Evolutionary conservation across 2,329 filamentous ascomycete genomes (phyloP), one percentile per base, ranked within the genome.

Genomic region (Monosporascus sp.): DNA sequence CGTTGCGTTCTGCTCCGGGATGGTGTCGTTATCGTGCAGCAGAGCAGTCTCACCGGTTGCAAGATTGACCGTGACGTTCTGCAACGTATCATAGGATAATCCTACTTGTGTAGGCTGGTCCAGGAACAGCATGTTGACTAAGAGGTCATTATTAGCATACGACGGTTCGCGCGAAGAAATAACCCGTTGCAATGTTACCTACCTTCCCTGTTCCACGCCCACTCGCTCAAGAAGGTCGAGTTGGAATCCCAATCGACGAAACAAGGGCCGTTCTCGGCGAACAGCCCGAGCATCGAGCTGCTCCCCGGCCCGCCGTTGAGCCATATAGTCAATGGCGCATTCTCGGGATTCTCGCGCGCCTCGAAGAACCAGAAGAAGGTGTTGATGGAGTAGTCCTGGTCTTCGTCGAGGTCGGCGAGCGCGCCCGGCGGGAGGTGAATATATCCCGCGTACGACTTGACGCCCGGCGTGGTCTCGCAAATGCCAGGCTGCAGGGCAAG

Each of bases 371-470:
- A 71, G 56, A 71, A 71, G 57, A 69, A 68, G 0, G 81, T 84
- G 52, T 69, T 77, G 49, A 76, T 75, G 19, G 73, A 66, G 55
- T 76, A 78, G 47, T 66, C 61, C 31, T 71, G 67, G 11, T 53
- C 68, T 77, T 56, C 84, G 58, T 83, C 82, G 17, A 65, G 52
- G 47, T 68, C 68, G 24, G 73, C 71, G 6, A 69, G 61, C 2
- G 63, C 56, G 3, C 64, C 64, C 1, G 81, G 63, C 1, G 80
- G 78, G 37, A 86, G 66, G 52, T 75, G 73, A 37, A 86, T 77
- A 70, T 85, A 85, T 55, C 84, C 83, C 3, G 80, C 73, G 61
- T 81, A 86, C 72, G 66, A 83, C 83, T 67, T 85, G 77, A 69
- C 82, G 74, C 68, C 85, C 77, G 26, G 74, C 71, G 52, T 74